These are phyloP conservation scores for Psophocarpus tetragonolobus DNA, from an alignment of 306 rosid species.

Conservation along the genomic window DNA sequence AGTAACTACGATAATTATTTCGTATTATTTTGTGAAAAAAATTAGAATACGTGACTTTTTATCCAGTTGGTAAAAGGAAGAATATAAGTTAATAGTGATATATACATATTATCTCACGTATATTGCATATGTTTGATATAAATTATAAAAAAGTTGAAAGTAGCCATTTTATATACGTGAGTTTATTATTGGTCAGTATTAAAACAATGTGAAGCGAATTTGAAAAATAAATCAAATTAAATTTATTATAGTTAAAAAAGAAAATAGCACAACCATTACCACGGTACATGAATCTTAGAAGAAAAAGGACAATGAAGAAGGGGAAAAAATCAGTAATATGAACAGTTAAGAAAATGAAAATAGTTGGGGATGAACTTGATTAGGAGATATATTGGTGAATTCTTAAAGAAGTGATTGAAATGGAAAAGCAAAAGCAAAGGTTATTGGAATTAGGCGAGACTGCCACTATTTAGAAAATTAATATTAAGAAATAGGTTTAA, in stretches of 20 bases:
- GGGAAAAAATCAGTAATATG: no score
- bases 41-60: background rate
- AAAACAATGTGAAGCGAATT: background rate
- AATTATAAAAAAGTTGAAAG: background rate
- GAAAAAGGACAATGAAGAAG: no score
- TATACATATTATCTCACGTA: background rate
- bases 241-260: no score
- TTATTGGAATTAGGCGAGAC: background rate
- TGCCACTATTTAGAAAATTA: background rate
- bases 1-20: background rate
- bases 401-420: background rate
- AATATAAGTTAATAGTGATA: background rate
- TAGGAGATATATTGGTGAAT: background rate
- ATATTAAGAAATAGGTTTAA: background rate
- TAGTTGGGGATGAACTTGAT: no score
- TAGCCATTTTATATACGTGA: background rate
- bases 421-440: background rate
- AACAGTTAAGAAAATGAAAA: no score
- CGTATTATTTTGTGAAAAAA: background rate
- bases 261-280: background rate
- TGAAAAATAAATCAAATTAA: no score
- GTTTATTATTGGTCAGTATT: background rate
- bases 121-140: background rate
- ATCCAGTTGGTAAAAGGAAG: background rate
- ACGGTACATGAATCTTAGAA: background rate